Evolutionary conservation across 345 rosid species (phyloP), one percentile per base, ranked within the genome.

Genomic region (Salix koriyanagi): DNA sequence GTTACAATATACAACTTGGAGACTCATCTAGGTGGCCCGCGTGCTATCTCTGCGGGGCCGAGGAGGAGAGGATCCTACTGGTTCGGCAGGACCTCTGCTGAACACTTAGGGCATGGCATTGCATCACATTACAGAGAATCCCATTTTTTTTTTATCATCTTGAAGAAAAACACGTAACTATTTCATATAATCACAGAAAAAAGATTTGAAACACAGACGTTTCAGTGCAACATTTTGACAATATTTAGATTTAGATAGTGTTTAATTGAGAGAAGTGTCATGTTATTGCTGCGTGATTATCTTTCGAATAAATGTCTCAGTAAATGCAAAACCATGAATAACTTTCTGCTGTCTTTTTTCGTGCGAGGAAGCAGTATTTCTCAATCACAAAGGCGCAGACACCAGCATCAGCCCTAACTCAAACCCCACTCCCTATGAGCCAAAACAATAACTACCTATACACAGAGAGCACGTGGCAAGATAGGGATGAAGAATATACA

Each of bases 401-500:
- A 60, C 12, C 74, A 48, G 77, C 18, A 48, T 75, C 48, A 7
- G 70, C 84, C 67, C 74, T 74, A 30, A 37, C 71, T 12, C 30
- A 14, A 39, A 23, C 56, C 48, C 77, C 69, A 44, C 15, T 36
- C 15, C 25, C 36, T 5, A 4, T 23, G 30, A 58, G 73, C 72
- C 34, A 76, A 7, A 39, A 60, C 54, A 11, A 70, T 70, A 52
- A 79, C 68, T 12, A 18, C 58, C 11, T 21, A 10, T 26, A 62
- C 12, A 15, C 73, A 3, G 62, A 70, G 28, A 37, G 67, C 25
- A 76, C 62, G 23, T 48, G 74, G 74, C 46, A 70, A 34, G 82
- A 84, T 67, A 81, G 76, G 32, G 89, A 89, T 13, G 97, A 89
- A 65, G 98, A 87, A 56, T 90, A 87, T 25, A 84, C 80, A 70